Evolutionary conservation across 345 rosid genomes (phyloP), one percentile per base, ranked within the genome.

Genomic region (Luvunga scandens): DNA sequence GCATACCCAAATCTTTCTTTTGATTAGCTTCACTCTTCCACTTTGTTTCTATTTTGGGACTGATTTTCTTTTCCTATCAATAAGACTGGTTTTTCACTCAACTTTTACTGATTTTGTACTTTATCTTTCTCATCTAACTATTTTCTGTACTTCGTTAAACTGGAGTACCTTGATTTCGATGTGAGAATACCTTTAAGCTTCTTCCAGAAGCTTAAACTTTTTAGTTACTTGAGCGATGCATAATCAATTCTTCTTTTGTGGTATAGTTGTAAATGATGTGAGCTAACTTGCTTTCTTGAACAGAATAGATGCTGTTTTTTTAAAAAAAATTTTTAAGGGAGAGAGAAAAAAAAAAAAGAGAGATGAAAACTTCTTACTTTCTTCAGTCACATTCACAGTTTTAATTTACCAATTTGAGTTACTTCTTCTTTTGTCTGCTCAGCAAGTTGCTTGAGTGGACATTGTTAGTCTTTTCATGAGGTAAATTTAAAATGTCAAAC

Each of bases 171-270:
- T 72, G 61, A 66, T 71, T 53, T 80, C 1, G 53, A 78, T 76
- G 34, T 73, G 28, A 30, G 60, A 38, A 63, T 63, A 7, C 78
- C 77, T 60, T 75, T 71, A 50, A 74, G 67, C 72, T 78, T 77
- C 82, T 71, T 80, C 14, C 25, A 28, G 84, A 83, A 87, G 80
- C 75, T 78, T 83, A 71, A 57, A 24, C 48, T 69, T 56, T 75
- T 67, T 53, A 22, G 72, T 74, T 48, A 63, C 53, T 59, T 60
- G n/a, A 30, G 81, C 31, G n/a, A 50, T 62, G 50, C 67, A 1
- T 42, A 24, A 24, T n/a, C 30, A 34, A n/a, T n/a, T 73, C 6
- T 18, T 33, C 75, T 71, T 81, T 71, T 56, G 16, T 71, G 71
- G 80, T 79, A 57, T 24, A n/a, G 14, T 45, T 67, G 19, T 6